Evolutionary conservation across 176 grass and related monocot genomes (phyloP).

Genomic region (Raddia distichophylla): DNA sequence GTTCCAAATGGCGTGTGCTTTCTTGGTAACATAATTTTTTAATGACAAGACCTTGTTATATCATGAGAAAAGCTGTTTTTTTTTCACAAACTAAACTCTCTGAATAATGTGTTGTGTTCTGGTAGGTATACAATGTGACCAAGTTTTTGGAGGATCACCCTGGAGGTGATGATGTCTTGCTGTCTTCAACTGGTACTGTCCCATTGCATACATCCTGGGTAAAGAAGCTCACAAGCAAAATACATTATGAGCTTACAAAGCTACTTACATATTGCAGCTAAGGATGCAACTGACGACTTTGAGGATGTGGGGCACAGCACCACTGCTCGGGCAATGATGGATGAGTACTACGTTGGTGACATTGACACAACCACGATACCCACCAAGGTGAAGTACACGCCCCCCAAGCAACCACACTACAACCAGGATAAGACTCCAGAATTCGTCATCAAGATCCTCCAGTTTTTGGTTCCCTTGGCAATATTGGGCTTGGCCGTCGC

Average conservation of each 20-base stretch:
- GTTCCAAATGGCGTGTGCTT: background rate
- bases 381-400: conserved; percentile 79
- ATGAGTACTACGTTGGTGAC: conserved; percentile 61
- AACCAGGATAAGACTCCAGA: conserved; percentile 91
- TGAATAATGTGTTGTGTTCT: background rate
- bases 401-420: conserved; percentile 86
- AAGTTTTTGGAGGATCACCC: conserved; percentile 98
- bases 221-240: conserved; percentile 1
- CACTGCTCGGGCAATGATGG: conserved; percentile 77
- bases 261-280: conserved; percentile 42
- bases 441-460: conserved; percentile 84
- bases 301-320: conserved; percentile 77
- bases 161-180: conserved; percentile 89
- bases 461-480: conserved; percentile 81
- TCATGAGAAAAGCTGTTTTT: background rate
- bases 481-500: conserved; percentile 78
- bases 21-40: background rate
- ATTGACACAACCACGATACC: conserved; percentile 76
- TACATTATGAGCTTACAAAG: conserved; percentile 5
- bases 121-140: conserved; percentile 92
- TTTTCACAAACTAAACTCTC: background rate
- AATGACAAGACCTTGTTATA: background rate
- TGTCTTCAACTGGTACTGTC: conserved; percentile 83
- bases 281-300: conserved; percentile 79
- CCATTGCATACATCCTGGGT: conserved; percentile 10